Evolutionary conservation across 2,329 filamentous ascomycete genomes (phyloP), one percentile per base, ranked within the genome.

Genomic region (Rhytidhysteron rufulum): DNA sequence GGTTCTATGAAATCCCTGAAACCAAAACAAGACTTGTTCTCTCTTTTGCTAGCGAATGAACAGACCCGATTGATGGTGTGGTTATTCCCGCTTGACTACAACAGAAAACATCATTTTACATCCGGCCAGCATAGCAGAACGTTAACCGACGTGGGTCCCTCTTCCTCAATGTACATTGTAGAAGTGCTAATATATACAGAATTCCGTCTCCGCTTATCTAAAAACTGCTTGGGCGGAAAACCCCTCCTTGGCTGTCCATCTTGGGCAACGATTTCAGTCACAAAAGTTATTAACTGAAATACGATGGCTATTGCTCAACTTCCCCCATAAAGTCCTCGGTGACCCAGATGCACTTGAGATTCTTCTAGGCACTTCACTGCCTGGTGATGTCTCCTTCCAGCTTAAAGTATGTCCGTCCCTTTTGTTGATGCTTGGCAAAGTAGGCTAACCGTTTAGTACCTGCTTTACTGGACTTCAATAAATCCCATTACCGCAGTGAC

Each of bases 401-500:
- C 75, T 97, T 39, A 95, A 91, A 76, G 85, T 86, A 69, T 19
- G 37, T 39, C 25, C n/a, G n/a, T n/a, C n/a, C n/a, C n/a, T n/a
- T n/a, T n/a, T n/a, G n/a, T n/a, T n/a, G n/a, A n/a, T n/a, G n/a
- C n/a, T n/a, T n/a, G n/a, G n/a, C n/a, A n/a, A n/a, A n/a, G n/a
- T n/a, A n/a, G n/a, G n/a, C n/a, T n/a, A n/a, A n/a, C n/a, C n/a
- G n/a, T n/a, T 7, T 50, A 89, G 81, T 95, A 95, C 64, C 73
- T 98, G 13, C 73, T 98, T 2, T 96, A 87, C 69, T 99, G 93
- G 93, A 80, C 85, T 17, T 82, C 93, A 0, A 83, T 95, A 22
- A 95, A 95, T 57, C 93, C 93, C 0, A 85, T 95, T 46, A 93
- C 90, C 8, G 90, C 94, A 1, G 84, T 94, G 5, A 95, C 89